These are phyloP conservation scores for Coemansia biformis DNA, from an alignment of 192 early-diverging fungal genomes.

Conservation along the genomic window DNA sequence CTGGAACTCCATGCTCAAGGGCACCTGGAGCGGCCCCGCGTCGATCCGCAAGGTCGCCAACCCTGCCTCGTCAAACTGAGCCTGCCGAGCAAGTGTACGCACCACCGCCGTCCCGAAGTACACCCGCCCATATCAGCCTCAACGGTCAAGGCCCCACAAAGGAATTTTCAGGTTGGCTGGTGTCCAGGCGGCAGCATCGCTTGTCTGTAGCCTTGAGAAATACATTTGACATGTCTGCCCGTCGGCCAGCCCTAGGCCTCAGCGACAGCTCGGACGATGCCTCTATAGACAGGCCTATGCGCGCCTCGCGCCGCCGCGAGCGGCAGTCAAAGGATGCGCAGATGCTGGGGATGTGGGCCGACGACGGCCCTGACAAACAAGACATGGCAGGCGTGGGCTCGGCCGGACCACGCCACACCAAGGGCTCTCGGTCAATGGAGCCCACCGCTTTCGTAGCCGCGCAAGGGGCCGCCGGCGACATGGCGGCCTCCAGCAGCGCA, in stretches of 20 bases:
- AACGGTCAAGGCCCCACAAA: too few relatives aligned
- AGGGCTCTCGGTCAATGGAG: background rate
- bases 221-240: constrained; percentile 7
- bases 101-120: too few relatives aligned
- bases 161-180: too few relatives aligned
- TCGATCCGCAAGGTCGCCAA: constrained; percentile 58
- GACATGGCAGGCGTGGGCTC: background rate
- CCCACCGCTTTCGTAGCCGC: constrained; percentile 29
- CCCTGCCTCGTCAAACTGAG: constrained; percentile 29
- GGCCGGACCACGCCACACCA: background rate
- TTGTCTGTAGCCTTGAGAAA: too few relatives aligned
- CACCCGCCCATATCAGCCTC: too few relatives aligned
- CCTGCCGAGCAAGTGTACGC: too few relatives aligned
- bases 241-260: constrained; percentile 13
- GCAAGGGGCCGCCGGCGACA: background rate
- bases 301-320: background rate
- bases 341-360: constrained; percentile 44
- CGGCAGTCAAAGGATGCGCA: constrained; percentile 17
- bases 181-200: too few relatives aligned
- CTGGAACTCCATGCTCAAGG: constrained; percentile 77
- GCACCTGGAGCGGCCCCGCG: constrained; percentile 69
- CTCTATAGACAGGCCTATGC: background rate
- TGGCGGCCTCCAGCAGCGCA: background rate
- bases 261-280: constrained; percentile 39
- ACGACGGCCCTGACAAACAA: constrained; percentile 5